Evolutionary conservation across 2,329 filamentous ascomycete species (phyloP), one percentile per base, ranked within the genome.

Genomic region (Phaeosphaeriaceae sp.): DNA sequence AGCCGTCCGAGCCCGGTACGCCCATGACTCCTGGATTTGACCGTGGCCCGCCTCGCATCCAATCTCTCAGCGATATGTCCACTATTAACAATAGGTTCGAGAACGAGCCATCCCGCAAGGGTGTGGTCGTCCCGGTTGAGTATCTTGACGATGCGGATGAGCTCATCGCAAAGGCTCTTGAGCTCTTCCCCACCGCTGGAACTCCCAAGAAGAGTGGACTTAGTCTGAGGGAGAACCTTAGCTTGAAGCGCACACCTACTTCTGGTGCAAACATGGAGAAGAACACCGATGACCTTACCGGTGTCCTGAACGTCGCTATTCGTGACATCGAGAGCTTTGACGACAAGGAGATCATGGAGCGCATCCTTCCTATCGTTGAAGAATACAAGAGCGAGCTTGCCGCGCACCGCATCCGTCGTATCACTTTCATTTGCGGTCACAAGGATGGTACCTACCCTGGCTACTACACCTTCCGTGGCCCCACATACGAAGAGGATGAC

Each of bases 381-480:
- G 88, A 91, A 44, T 89, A 89, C 85, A 94, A 91, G 83, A 87
- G 91, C 1, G 95, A 99, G 70, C 85, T 99, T 22, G 81, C 93
- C 24, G 83, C 89, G 53, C 92, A 91, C 68, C 88, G 89, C 51
- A 89, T 99, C 49, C 93, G 95, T 65, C 91, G 95, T 67, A 82
- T 99, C 56, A 97, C 93, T 50, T 97, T 99, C 82, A 95, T 98
- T 78, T 97, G 93, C 75, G 95, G 95, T 55, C 92, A 92, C 83
- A 92, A 89, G 75, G 92, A 99, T 74, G 95, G 93, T 54, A 92
- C 92, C 15, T 97, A 98, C 78, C 95, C 94, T 21, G 93, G 92
- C 48, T 98, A 99, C 86, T 98, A 91, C 85, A 99, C 95, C 45
- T 99, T 98, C 92, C 91, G 95, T 76, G 94, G 94, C 6, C 94